Evolutionary conservation across 78 protist species (phyloP), one percentile per base, ranked within the genome.

Genomic region (Mantamonas sphyraenae): DNA sequence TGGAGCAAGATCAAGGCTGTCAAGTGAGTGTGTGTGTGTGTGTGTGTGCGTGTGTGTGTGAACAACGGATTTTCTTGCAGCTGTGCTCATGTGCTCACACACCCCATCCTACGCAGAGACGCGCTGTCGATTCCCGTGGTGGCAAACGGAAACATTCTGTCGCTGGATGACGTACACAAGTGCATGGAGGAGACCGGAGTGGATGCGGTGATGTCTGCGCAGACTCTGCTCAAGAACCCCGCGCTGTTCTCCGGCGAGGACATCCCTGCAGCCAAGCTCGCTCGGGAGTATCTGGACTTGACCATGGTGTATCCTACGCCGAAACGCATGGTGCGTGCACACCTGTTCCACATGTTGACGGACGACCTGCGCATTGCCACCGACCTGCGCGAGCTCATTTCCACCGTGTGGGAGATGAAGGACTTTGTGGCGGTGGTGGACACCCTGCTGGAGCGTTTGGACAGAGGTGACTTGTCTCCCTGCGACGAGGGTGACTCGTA

Each of bases 141-240:
- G n/a, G 82, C 87, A 5, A 89, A 89, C 62, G 93, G 93, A 10
- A 85, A 83, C 73, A 51, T 89, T 39, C 33, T 22, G 30, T 0
- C 51, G 1, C 2, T 34, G 2, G 69, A 1, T 2, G 89, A 89
- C 38, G 69, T 74, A 20, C 43, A 30, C 2, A 28, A 20, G 22
- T 82, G 87, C 64, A 10, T 89, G 10, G 61, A 3, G 19, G 22
- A 24, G 22, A 83, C 93, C 3, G 88, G 88, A 24, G 81, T 35
- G 42, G 71, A 70, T 33, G 93, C 76, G 14, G 84, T 84, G 50
- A 84, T 88, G 89, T 56, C 80, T 0, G 82, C 92, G 14, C 86
- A 80, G 34, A 43, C 68, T 4, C 59, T 80, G 42, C 38, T 85
- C 43, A 33, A 16, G 43, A 71, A 85, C 30, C 84, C 90, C 10